These are phyloP conservation scores for Claviceps humidiphila DNA, from an alignment of 2,329 filamentous ascomycete species.

Conservation along the genomic window DNA sequence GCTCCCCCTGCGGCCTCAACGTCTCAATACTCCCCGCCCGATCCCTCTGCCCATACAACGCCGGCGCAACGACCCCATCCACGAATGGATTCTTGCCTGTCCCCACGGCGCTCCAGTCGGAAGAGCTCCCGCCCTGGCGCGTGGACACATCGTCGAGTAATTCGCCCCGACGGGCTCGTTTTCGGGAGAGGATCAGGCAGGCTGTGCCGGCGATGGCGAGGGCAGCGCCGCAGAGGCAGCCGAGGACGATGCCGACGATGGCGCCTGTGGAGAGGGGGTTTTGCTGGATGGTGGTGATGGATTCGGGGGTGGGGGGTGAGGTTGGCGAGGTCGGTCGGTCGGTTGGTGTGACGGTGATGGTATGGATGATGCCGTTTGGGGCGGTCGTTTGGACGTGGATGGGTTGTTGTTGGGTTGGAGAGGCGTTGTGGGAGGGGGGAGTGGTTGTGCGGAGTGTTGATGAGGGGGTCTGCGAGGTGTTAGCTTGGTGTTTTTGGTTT, in stretches of 20 bases:
- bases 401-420: background rate
- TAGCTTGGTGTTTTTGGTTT: no score
- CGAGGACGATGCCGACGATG: constrained; percentile 1
- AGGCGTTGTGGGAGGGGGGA: background rate
- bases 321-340: background rate
- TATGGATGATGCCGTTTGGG: background rate
- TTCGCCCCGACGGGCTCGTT: background rate
- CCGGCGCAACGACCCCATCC: background rate
- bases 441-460: background rate
- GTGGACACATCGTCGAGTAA: background rate
- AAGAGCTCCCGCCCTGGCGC: background rate
- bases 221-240: background rate
- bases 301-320: background rate
- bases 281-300: background rate
- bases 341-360: background rate
- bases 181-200: background rate
- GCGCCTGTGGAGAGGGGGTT: background rate
- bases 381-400: background rate
- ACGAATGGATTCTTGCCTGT: background rate
- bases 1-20: background rate
- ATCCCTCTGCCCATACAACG: constrained; percentile 2
- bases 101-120: background rate
- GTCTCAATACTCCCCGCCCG: constrained; percentile 2
- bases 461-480: background rate
- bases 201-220: background rate